phyloP scores from a whole-genome alignment of 2,329 filamentous ascomycete genomes.

The Hypocreales sp. region DNA sequence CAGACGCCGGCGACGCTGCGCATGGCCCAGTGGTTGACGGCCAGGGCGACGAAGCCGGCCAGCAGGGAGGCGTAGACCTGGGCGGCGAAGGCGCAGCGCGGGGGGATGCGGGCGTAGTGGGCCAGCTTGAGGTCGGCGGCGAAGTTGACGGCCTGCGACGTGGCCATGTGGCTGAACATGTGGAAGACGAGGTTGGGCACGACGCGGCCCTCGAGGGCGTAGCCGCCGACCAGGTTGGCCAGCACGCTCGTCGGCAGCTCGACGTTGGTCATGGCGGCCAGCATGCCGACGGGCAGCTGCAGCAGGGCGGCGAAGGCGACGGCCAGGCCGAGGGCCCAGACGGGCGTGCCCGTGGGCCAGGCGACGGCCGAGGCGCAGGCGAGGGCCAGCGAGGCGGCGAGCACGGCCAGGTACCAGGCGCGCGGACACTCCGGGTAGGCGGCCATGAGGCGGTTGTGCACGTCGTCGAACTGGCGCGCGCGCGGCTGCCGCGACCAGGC shows the following conservation, averaged over 20 bases:
- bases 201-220: slow-evolving; percentile 47
- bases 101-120: slow-evolving; percentile 46
- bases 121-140: slow-evolving; percentile 44
- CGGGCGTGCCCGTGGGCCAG: slow-evolving; percentile 34
- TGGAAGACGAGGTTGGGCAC: slow-evolving; percentile 61
- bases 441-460: slow-evolving; percentile 17
- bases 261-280: slow-evolving; percentile 38
- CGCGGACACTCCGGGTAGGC: slow-evolving; percentile 28
- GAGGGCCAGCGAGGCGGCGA: slow-evolving; percentile 28
- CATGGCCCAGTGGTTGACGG: slow-evolving; percentile 44
- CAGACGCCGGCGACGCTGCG: slow-evolving; percentile 43
- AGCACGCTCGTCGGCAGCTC: slow-evolving; percentile 47
- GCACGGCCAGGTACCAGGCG: slow-evolving; percentile 35
- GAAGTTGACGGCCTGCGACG: slow-evolving; percentile 44
- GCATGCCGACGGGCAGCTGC: slow-evolving; percentile 38
- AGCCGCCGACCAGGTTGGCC: slow-evolving; percentile 51
- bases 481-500: slow-evolving; percentile 9
- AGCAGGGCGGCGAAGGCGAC: slow-evolving; percentile 33
- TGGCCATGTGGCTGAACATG: slow-evolving; percentile 48
- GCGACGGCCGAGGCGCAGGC: slow-evolving; percentile 18
- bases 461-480: slow-evolving; percentile 21
- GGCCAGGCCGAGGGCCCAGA: slow-evolving; percentile 34
- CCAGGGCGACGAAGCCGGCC: slow-evolving; percentile 38
- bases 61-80: slow-evolving; percentile 38
- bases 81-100: slow-evolving; percentile 35